Evolutionary conservation across 306 rosid genomes (phyloP).

Genomic region (Sophora flavescens): DNA sequence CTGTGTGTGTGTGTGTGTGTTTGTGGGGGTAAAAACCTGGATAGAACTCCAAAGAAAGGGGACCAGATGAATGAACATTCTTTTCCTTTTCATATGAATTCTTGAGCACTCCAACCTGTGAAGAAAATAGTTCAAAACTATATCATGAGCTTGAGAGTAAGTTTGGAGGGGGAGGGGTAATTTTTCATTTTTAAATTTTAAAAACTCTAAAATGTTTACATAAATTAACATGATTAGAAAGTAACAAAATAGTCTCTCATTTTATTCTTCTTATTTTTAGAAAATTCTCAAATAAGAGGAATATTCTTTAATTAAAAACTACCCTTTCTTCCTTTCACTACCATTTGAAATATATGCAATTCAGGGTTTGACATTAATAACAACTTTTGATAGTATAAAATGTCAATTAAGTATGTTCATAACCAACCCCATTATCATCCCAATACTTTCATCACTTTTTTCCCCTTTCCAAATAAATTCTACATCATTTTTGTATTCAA

Average conservation of each 20-base stretch:
- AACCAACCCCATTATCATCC: not conserved
- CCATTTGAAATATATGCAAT: slow-evolving; percentile 2
- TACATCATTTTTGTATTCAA: not conserved
- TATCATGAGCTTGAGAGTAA: not conserved
- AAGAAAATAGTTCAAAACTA: not conserved
- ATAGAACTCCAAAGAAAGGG: slow-evolving; percentile 40
- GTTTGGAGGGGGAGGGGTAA: not conserved
- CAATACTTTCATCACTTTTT: not conserved
- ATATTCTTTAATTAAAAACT: not conserved
- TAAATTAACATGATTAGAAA: not conserved
- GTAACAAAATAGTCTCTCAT: not conserved
- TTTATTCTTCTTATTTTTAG: not conserved
- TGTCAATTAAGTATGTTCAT: slow-evolving; percentile 5
- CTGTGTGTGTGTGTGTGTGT: not conserved
- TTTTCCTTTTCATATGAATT: slow-evolving; percentile 37
- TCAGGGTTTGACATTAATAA: slow-evolving; percentile 15
- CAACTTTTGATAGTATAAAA: not conserved
- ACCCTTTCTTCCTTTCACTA: not conserved
- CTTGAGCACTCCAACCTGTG: slow-evolving; percentile 32
- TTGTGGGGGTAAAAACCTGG: slow-evolving; percentile 32
- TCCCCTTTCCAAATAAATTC: not conserved
- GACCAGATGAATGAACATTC: slow-evolving; percentile 6
- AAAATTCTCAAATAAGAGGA: not conserved
- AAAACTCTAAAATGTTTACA: not conserved
- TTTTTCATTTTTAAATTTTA: not conserved